Evolutionary conservation across 129 eudicot species (phyloP), one percentile per base, ranked within the genome.

Genomic region (Flaveria robusta): DNA sequence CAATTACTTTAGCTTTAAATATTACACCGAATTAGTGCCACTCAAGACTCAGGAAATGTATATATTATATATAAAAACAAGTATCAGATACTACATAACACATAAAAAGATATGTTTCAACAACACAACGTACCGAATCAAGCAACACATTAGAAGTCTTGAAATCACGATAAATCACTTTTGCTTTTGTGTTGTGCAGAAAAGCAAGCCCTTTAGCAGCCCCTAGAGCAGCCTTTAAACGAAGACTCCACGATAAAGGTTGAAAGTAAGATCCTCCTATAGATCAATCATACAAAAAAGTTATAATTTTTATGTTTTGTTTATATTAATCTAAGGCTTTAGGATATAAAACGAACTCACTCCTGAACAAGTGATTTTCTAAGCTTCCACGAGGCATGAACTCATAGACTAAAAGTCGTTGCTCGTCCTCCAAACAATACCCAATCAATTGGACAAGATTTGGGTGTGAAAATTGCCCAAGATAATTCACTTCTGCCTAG

Each of bases 351-450:
- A 12, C 19, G 1, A 66, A 84, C 95, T 85, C 76, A 93, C 98
- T 86, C 84, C 96, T 83, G 76, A 93, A 93, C 62, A 93, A 72
- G 68, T 93, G 98, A 70, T 93, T 93, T 73, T 93, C 98, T 77
- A 93, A 88, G 87, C 98, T 90, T 39, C 98, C 98, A 39, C 96
- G 84, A 62, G 96, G 92, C 98, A 93, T 90, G 84, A 93, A 93
- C 43, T 93, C 98, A 23, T 93, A 93, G 56, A 93, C 98, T 80
- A 92, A 68, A 79, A 92, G 94, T 12, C 98, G 74, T 37, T 90
- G 94, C 51, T 92, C 96, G 69, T 90, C 98, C 83, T 92, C 98
- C 71, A 87, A 86, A 84, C 97, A 92, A 74, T 89, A 91, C 26
- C 97, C 97, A 43, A 92, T 86, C 63, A 92, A 64, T 78, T 86